Conservation (phyloP, 805 yeast species). For the Candida saitoana region DNA sequence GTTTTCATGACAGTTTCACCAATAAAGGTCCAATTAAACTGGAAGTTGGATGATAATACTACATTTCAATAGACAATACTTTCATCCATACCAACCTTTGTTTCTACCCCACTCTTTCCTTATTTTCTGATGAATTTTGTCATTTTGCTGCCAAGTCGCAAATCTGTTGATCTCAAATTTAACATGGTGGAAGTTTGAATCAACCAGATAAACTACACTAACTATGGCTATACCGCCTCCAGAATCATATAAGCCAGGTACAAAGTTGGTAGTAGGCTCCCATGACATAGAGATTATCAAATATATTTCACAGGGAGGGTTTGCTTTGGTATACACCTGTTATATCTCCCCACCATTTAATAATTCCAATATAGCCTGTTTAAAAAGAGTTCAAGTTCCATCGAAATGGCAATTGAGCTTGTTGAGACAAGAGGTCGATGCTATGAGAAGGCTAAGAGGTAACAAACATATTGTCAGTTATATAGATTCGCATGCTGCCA, state of each 20-base stretch:
- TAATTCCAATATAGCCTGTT: slow-evolving; percentile 61
- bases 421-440: slow-evolving; percentile 92
- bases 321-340: slow-evolving; percentile 90
- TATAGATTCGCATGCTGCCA: slow-evolving; percentile 91
- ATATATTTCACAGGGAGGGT: slow-evolving; percentile 87
- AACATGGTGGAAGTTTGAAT: not conserved
- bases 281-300: slow-evolving; percentile 65
- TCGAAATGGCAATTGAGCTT: slow-evolving; percentile 78
- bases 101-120: no score
- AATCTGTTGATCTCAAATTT: not conserved
- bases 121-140: no score
- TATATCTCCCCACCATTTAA: slow-evolving; percentile 52
- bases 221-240: slow-evolving; percentile 46
- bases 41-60: no score
- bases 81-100: no score
- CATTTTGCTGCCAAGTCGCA: no score
- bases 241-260: slow-evolving; percentile 69
- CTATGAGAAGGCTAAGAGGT: slow-evolving; percentile 86
- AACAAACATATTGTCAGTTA: slow-evolving; percentile 79
- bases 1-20: not conserved
- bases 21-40: not conserved
- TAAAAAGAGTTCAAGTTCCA: slow-evolving; percentile 94
- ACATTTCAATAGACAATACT: no score
- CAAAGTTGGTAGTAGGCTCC: slow-evolving; percentile 75
- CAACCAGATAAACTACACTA: not conserved